Percentiles rank a stretch among this genome's conserved stretches.
Evolutionary conservation across 441 rosid genomes (phyloP).

Genomic region (Sinapis alba): DNA sequence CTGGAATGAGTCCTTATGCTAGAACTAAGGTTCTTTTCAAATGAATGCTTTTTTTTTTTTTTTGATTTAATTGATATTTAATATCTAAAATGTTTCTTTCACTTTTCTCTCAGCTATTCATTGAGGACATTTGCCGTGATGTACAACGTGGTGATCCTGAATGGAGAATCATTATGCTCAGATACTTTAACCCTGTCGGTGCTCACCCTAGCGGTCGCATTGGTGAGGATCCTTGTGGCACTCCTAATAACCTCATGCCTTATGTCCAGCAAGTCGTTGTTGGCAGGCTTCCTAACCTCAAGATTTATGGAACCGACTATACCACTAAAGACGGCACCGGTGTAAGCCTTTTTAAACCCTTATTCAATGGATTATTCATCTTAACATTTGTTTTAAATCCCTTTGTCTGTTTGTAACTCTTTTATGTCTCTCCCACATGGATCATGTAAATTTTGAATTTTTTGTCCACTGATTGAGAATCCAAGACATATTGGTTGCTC

Average conservation of each 20-base stretch:
- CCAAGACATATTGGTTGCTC: conserved; percentile 18
- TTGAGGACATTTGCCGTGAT: conserved; percentile 92
- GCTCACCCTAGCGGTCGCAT: conserved; percentile 91
- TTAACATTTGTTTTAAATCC: background rate
- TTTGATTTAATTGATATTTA: background rate
- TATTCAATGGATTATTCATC: background rate
- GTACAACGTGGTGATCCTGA: conserved; percentile 64
- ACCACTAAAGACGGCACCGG: conserved; percentile 91
- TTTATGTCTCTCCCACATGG: background rate
- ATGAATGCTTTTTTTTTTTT: background rate
- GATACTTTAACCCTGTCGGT: conserved; percentile 97
- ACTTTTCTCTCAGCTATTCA: conserved; percentile 58
- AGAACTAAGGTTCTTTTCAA: conserved; percentile 70
- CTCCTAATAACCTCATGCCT: conserved; percentile 99
- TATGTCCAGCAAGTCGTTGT: conserved; percentile 97
- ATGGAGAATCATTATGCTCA: conserved; percentile 87
- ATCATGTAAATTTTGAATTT: background rate
- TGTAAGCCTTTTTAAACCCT: conserved; percentile 49
- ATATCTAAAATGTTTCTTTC: background rate
- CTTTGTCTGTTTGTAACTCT: no score
- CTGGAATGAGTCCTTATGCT: conserved; percentile 83
- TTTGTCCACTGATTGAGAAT: background rate
- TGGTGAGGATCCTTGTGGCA: conserved; percentile 95
- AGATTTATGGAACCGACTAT: conserved; percentile 84
- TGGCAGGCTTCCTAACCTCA: conserved; percentile 78